Conservation (phyloP, 352 stramenopile species). For the Globisporangium spinosum region DNA sequence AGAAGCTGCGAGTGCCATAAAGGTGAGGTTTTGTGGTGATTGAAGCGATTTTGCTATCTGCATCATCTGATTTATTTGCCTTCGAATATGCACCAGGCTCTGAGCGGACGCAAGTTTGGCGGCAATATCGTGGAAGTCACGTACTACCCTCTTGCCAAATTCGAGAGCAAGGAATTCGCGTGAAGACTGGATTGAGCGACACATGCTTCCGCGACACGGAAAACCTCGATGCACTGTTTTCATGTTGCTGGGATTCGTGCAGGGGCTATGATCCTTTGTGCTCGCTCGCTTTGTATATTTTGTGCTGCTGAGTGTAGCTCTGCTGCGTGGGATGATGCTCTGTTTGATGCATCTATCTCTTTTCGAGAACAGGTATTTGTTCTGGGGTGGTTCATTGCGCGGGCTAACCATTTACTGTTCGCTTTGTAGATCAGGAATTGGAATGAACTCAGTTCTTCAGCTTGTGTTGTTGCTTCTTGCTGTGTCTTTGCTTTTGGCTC, state of each 20-base stretch:
- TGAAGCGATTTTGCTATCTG: too few relatives aligned
- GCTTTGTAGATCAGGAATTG: constrained; percentile 25
- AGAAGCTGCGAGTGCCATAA: constrained; percentile 59
- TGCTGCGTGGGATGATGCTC: constrained; percentile 5
- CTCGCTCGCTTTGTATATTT: constrained; percentile 13
- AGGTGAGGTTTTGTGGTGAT: constrained; percentile 26
- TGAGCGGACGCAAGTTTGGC: constrained; percentile 85
- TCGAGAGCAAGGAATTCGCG: constrained; percentile 61
- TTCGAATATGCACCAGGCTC: constrained; percentile 32
- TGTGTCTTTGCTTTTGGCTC: background rate
- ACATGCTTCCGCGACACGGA: background rate
- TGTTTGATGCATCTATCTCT: constrained; percentile 5
- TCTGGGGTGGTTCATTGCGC: constrained; percentile 12
- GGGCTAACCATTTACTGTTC: constrained; percentile 25
- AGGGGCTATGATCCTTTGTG: constrained; percentile 6
- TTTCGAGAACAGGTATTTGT: constrained; percentile 18
- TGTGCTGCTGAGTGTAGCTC: constrained; percentile 13
- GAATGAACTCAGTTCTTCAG: constrained; percentile 24
- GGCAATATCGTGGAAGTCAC: constrained; percentile 83
- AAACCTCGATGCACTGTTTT: background rate
- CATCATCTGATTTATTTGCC: background rate
- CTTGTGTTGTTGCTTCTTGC: constrained; percentile 7
- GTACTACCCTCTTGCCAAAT: constrained; percentile 72
- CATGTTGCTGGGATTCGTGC: background rate
- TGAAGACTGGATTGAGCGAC: constrained; percentile 14